Conservation (phyloP, 768 basidiomycete genomes). For the Podaxis sp. region DNA sequence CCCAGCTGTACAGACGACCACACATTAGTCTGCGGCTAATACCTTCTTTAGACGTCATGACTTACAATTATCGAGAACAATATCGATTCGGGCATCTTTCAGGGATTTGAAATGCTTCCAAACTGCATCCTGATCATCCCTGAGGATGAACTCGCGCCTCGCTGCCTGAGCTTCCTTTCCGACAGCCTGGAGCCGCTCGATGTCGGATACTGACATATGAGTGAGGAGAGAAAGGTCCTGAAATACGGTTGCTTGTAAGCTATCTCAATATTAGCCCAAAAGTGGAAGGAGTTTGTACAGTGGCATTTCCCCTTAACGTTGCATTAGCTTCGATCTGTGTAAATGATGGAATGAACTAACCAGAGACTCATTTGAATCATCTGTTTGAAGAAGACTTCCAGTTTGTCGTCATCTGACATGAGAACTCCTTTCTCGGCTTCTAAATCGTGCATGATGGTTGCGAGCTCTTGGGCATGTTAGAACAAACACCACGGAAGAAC, state of each 20-base stretch:
- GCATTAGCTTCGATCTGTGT: background rate
- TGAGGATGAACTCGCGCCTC: conserved; percentile 77
- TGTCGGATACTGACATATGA: conserved; percentile 79
- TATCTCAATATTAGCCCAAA: background rate
- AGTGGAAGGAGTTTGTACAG: conserved; percentile 43
- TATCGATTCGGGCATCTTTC: conserved; percentile 64
- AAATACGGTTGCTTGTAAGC: background rate
- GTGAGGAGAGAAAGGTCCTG: conserved; percentile 91
- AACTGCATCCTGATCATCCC: conserved; percentile 73
- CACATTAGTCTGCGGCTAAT: background rate
- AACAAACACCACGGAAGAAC: background rate
- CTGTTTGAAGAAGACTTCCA: conserved; percentile 70
- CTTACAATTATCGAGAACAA: conserved; percentile 90
- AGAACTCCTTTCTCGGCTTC: conserved; percentile 47
- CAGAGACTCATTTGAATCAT: conserved; percentile 92
- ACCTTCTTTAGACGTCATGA: background rate
- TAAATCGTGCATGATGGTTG: conserved; percentile 69
- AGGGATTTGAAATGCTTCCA: conserved; percentile 72
- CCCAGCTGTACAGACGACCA: conserved; percentile 55
- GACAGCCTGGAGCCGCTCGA: conserved; percentile 79
- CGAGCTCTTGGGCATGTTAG: conserved; percentile 53
- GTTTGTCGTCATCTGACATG: conserved; percentile 47
- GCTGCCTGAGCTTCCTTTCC: conserved; percentile 79
- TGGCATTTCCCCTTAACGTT: conserved; percentile 84
- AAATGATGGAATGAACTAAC: conserved; percentile 35